Conservation (phyloP, 352 stramenopile genomes). For the Phytophthora rubi region DNA sequence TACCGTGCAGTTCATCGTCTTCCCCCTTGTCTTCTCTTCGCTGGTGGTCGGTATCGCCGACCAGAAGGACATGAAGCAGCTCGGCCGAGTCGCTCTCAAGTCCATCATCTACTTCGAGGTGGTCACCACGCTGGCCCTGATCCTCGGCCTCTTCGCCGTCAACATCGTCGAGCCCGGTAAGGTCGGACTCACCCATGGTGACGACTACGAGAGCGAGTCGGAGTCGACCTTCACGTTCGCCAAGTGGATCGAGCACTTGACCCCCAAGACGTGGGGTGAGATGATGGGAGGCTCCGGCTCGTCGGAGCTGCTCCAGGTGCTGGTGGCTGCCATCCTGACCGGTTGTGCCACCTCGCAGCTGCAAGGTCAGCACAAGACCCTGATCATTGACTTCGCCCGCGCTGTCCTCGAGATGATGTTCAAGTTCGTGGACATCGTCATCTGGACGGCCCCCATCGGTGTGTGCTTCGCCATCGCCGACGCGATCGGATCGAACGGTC, state of each 20-base stretch:
- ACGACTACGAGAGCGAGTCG: slow-evolving; percentile 35
- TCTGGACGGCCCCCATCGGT: slow-evolving; percentile 64
- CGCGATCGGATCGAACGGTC: slow-evolving; percentile 57
- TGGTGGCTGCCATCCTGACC: slow-evolving; percentile 53
- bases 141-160: slow-evolving; percentile 54
- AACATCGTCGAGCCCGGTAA: slow-evolving; percentile 65
- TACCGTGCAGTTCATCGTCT: slow-evolving; percentile 68
- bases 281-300: slow-evolving; percentile 69
- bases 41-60: slow-evolving; percentile 63
- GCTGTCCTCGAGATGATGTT: slow-evolving; percentile 75
- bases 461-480: slow-evolving; percentile 66
- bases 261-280: slow-evolving; percentile 71
- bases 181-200: slow-evolving; percentile 42
- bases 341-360: slow-evolving; percentile 48
- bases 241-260: slow-evolving; percentile 65
- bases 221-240: slow-evolving; percentile 48
- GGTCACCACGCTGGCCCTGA: slow-evolving; percentile 53
- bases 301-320: slow-evolving; percentile 65
- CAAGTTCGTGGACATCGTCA: slow-evolving; percentile 72
- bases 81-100: slow-evolving; percentile 59
- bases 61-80: slow-evolving; percentile 64
- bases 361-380: slow-evolving; percentile 40
- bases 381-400: slow-evolving; percentile 49
- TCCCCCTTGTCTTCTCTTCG: slow-evolving; percentile 69
- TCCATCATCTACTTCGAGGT: slow-evolving; percentile 77